A percentile compares a stretch with the other conserved stretches of the same genome.
phyloP scores from a whole-genome alignment of 768 basidiomycete genomes.

The Suillus clintonianus region DNA sequence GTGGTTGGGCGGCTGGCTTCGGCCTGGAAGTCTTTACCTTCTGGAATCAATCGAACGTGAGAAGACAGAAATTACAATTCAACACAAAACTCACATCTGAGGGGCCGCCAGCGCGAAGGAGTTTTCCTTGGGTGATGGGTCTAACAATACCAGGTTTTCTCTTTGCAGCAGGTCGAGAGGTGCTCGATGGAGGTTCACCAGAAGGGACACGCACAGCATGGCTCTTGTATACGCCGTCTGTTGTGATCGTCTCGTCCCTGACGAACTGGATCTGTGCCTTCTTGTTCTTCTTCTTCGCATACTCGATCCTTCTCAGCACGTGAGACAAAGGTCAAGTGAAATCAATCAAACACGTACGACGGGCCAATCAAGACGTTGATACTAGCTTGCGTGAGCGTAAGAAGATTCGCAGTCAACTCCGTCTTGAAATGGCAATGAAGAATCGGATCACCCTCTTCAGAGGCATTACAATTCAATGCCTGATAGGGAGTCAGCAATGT shows the following conservation, averaged over 20 bases:
- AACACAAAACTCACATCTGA: slow-evolving; percentile 45
- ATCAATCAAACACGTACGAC: slow-evolving; percentile 53
- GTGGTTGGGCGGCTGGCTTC: slow-evolving; percentile 49
- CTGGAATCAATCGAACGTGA: slow-evolving; percentile 27
- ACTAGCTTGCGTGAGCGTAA: slow-evolving; percentile 77
- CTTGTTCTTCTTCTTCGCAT: slow-evolving; percentile 98
- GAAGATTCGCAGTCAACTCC: slow-evolving; percentile 80
- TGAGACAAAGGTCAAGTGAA: slow-evolving; percentile 12
- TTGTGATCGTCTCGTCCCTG: slow-evolving; percentile 83
- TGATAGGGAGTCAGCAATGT: slow-evolving; percentile 31
- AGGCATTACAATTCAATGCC: slow-evolving; percentile 75
- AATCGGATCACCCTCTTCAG: slow-evolving; percentile 94
- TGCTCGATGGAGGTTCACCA: slow-evolving; percentile 82
- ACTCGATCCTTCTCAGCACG: slow-evolving; percentile 65
- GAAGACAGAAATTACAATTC: slow-evolving; percentile 5
- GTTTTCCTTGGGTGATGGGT: slow-evolving; percentile 83
- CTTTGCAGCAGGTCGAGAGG: slow-evolving; percentile 82
- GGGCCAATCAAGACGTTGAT: slow-evolving; percentile 75
- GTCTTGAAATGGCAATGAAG: slow-evolving; percentile 95
- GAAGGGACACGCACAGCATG: slow-evolving; percentile 85
- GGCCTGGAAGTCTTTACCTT: slow-evolving; percentile 45
- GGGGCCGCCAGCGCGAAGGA: slow-evolving; percentile 76
- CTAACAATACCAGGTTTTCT: slow-evolving; percentile 85
- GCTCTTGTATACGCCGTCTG: slow-evolving; percentile 90
- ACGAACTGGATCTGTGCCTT: slow-evolving; percentile 81